phyloP scores from a whole-genome alignment of 805 yeast genomes.

The Torulaspora indica region DNA sequence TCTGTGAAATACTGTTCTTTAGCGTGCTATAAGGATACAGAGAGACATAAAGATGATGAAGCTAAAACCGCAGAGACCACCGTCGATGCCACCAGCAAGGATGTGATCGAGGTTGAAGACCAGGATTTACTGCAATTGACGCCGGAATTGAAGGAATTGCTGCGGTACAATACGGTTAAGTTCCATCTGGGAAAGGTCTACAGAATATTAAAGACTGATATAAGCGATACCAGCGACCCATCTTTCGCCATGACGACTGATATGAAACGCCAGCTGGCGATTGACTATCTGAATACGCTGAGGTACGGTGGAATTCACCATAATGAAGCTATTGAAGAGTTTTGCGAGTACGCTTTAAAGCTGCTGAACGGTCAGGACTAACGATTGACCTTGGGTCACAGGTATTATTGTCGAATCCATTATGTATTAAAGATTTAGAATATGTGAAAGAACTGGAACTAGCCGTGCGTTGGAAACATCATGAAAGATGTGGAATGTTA shows the following conservation, averaged over 20 bases:
- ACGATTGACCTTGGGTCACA: neutral
- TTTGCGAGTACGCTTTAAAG: slow-evolving; percentile 38
- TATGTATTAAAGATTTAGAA: slow-evolving; percentile 3
- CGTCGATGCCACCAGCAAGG: neutral
- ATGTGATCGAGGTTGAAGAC: slow-evolving; percentile 1
- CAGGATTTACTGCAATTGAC: slow-evolving; percentile 5
- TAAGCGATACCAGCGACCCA: slow-evolving; percentile 16
- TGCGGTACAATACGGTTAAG: slow-evolving; percentile 46
- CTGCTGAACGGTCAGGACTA: neutral
- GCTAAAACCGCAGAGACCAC: slow-evolving; percentile 3
- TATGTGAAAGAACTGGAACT: slow-evolving; percentile 5
- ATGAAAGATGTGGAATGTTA: neutral
- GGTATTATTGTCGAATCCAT: neutral
- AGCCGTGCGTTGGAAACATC: neutral
- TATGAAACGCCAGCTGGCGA: slow-evolving; percentile 48
- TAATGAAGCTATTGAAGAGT: slow-evolving; percentile 61
- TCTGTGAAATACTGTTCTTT: slow-evolving; percentile 50
- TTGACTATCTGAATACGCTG: slow-evolving; percentile 52
- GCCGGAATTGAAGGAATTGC: slow-evolving; percentile 39
- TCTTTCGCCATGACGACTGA: slow-evolving; percentile 26
- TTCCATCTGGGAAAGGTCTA: slow-evolving; percentile 50
- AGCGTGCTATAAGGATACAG: slow-evolving; percentile 45
- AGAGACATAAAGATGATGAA: slow-evolving; percentile 37
- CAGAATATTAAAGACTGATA: slow-evolving; percentile 39
- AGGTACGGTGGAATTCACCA: slow-evolving; percentile 56